Base-by-base conservation (phyloP, 2,329 filamentous ascomycete species). In the Aureobasidium sp. region DNA sequence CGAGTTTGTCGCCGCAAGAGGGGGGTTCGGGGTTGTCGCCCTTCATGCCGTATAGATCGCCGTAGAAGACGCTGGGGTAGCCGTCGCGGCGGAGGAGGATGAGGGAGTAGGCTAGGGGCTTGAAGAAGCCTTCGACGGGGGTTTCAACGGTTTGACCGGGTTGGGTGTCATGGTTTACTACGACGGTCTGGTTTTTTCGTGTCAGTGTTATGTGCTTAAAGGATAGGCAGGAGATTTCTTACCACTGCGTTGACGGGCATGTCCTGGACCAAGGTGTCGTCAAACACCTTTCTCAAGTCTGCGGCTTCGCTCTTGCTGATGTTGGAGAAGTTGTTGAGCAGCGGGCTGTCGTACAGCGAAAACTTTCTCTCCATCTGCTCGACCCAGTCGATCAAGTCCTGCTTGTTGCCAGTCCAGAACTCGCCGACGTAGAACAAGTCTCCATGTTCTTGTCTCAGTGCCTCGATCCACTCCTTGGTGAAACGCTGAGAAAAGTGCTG, bases 131-230 rank as follows among this genome's bases (percentile, higher is more conserved):
- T 62, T 84, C 80, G 45, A 91, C 83, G 1, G 82, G 82, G 0
- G 84, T 83, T 67, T 83, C 84, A 52, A 87, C 77, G 1, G 84
- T 81, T 71, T 88, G 86, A 36, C 84, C 84, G 27, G 81, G 77
- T 72, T 85, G 76, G 0, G 87, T 90, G 70, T 90, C 87, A 74
- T 90, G 87, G 72, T 89, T 90, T 72, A 84, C 84, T 0, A 90
- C 86, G 7, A 88, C 79, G 0, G 85, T 88, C 64, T 62, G 29
- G 25, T 11, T 45, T 37, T 12, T 51, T 37, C 3, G 15, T 22
- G 41, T 47, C 9, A 48, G 57, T 34, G 57, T 36, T 2, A 4
- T 25, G 20, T 27, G 8, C 12, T 44, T 36, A 14, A 36, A 3
- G n/a, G 25, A 20, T 12, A 22, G 17, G 36, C 22, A 14, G 15